Base-by-base conservation (phyloP, 257 asterid genomes). In the Plantago ovata region DNA sequence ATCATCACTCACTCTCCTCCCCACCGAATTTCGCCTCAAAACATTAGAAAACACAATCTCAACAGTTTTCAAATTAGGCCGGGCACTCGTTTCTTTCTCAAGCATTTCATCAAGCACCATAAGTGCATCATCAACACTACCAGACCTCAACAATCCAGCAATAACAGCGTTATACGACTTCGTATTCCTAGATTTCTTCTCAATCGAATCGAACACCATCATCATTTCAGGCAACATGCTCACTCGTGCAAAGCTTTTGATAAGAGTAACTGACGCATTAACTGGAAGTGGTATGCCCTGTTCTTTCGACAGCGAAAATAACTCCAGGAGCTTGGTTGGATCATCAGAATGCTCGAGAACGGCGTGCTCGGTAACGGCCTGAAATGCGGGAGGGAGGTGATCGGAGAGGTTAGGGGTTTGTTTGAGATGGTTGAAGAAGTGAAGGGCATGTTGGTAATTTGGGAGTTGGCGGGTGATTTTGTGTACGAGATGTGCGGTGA, bases 31-130 rank as follows among this genome's bases (percentile, higher is more conserved):
- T 41, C 75, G 59, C 50, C 64, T 68, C 76, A 83, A 65, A 47
- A 80, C 32, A 10, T 61, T 46, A 7, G 77, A 67, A 51, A 92
- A 56, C 8, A 84, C 65, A 28, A 70, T 60, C 40, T 62, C 79
- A 40, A 64, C 22, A 0, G 98, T 92, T 56, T 43, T 59, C 16
- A 44, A 15, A 58, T 81, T 72, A 9, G 95, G 95, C 33, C 71
- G 75, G 21, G 53, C 56, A 16, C 11, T 10, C 4, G 72, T 13
- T 28, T 67, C 73, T 2, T 69, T 45, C 11, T 72, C 64, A 60
- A 88, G 81, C 96, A 85, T 83, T 87, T 81, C 75, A 53, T 79
- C 94, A 63, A 92, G 77, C 90, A 92, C 38, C 78, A 83, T 83
- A 61, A 83, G 19, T 3, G 88, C 96, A 64, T 72, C 80, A 74